Evolutionary conservation across 2,329 filamentous ascomycete genomes (phyloP).

Genomic region (Microsporum audouinii): DNA sequence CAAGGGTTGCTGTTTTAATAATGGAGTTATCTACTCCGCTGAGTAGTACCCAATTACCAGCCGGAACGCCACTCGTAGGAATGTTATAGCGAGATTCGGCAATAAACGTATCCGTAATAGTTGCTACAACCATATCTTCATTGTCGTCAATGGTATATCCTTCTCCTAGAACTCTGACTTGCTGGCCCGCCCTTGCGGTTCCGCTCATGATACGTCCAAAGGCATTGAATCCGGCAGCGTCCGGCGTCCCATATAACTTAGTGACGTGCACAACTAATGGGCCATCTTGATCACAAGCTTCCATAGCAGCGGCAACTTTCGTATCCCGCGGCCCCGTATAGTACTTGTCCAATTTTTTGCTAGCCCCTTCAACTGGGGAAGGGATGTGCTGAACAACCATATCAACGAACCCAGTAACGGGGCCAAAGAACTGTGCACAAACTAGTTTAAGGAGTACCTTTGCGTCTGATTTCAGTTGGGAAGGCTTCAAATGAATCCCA

Average conservation of each 20-base stretch:
- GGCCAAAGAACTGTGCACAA: slow-evolving; percentile 90
- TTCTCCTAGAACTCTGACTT: slow-evolving; percentile 85
- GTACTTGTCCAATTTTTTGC: slow-evolving; percentile 66
- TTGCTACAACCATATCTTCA: slow-evolving; percentile 87
- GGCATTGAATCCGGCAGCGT: slow-evolving; percentile 83
- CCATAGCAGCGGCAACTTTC: slow-evolving; percentile 68
- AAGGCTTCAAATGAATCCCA: slow-evolving; percentile 79
- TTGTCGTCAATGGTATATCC: slow-evolving; percentile 94
- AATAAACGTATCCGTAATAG: slow-evolving; percentile 76
- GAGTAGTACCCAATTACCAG: slow-evolving; percentile 86
- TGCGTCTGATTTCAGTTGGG: slow-evolving; percentile 81
- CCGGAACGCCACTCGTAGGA: slow-evolving; percentile 79
- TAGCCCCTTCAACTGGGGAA: slow-evolving; percentile 68
- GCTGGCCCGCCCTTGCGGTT: slow-evolving; percentile 66
- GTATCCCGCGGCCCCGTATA: slow-evolving; percentile 86
- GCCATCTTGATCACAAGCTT: slow-evolving; percentile 73
- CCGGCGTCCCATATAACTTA: slow-evolving; percentile 80
- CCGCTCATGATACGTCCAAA: slow-evolving; percentile 90
- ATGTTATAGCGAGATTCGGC: slow-evolving; percentile 89
- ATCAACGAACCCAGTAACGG: slow-evolving; percentile 81
- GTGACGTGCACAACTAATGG: slow-evolving; percentile 85
- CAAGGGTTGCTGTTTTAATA: slow-evolving; percentile 88
- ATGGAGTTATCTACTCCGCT: slow-evolving; percentile 95
- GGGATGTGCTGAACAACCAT: slow-evolving; percentile 88
- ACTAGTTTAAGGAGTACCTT: slow-evolving; percentile 79